Evolutionary conservation across 306 rosid genomes (phyloP), one percentile per base, ranked within the genome.

Genomic region (Senna tora): DNA sequence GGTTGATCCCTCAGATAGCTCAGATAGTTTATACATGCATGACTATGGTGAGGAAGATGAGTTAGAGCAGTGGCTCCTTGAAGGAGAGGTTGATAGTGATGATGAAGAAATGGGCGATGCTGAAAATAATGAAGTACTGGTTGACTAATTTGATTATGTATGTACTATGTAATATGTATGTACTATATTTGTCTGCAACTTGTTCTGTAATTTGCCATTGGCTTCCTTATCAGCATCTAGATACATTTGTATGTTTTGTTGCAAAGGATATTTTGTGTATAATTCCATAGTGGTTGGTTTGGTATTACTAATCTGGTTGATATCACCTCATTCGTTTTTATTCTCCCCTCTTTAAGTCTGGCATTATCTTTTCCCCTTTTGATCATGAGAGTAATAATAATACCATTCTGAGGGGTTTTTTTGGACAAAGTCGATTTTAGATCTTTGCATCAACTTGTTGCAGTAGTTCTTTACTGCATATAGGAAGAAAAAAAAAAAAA

Each of bases 11-110:
- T 89, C 87, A 82, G 88, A 84, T 68, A 82, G 62, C 53, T 72
- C 93, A 1, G 90, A 87, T 63, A 65, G 79, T 69, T 68, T 85
- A 32, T 71, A 84, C 54, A 73, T 82, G 65, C 92, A 78, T 17
- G 91, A 91, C 65, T 85, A 89, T 39, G 91, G 87, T 46, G 97
- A 89, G 65, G 89, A 82, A 72, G 93, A 93, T 69, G 97, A 94
- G 77, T 84, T 91, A 54, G 95, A 86, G 74, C 89, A 84, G 63
- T 94, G 95, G 99, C 92, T 89, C 41, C 85, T 81, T 53, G 91
- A 89, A 75, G 90, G 79, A 5, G 92, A 83, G 42, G 55, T 30
- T 71, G 96, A 84, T 15, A 79, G 46, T 61, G 87, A 82, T 0
- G 94, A 89, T 17, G 88, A 94, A 57, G 93, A 87, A 64, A 78